Base-by-base conservation (phyloP, 2,329 filamentous ascomycete species). In the Aspergillus alliaceus region DNA sequence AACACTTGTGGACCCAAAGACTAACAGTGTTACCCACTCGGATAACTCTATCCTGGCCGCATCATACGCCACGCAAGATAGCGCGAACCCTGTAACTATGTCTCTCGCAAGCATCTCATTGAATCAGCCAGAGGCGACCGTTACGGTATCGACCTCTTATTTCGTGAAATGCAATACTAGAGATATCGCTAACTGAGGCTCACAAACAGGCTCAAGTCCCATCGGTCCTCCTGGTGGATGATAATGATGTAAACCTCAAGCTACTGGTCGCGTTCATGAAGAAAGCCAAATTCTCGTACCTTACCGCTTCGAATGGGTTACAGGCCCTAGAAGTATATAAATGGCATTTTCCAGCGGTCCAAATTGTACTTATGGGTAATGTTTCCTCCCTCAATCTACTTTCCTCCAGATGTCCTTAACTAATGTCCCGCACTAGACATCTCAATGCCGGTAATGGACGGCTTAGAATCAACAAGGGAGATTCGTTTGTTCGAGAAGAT, bases 201-300 rank as follows among this genome's bases (percentile, higher is more conserved):
- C 51, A 68, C 69, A 59, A 62, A 65, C 32, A 74, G 40, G 34
- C n/a, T 4, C n/a, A 39, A 27, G 39, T 15, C 12, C 58, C 54
- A 18, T 32, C 40, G 3, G 49, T 57, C 7, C 66, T 77, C 1
- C 68, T 77, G 1, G 70, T 73, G 0, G 75, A 77, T 47, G 75
- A 77, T 47, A 77, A 77, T 34, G 15, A 58, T 0, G 66, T 77
- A 35, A 77, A 77, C 20, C 62, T 75, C 9, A 40, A 53, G 9
- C 40, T 40, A 6, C 44, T 51, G 27, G 4, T 29, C 15, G 46
- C 51, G 6, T 59, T 48, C n/a, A 51, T 51, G 8, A 52, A 49
- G 29, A 58, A 73, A 46, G 60, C 65, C 22, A 63, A 63, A 1
- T 64, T 67, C 34, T 54, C 63, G 3, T 71, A 71, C 32, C 59